Evolutionary conservation across 2,329 filamentous ascomycete genomes (phyloP).

Genomic region (Purpureocillium takamizusanense): DNA sequence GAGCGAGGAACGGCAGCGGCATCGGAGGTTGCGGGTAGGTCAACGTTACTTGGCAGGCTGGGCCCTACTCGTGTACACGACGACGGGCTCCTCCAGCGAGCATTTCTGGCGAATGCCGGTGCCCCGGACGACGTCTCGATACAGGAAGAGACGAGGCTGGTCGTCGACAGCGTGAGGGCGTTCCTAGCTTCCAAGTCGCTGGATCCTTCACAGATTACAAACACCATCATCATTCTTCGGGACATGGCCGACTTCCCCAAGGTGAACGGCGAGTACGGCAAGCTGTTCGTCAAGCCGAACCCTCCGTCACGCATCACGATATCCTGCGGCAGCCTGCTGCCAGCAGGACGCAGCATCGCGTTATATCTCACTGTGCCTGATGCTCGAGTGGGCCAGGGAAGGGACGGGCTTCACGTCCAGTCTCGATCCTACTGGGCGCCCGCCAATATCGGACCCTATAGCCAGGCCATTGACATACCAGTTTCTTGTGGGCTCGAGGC

Average conservation of each 20-base stretch:
- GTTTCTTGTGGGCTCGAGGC: slow-evolving; percentile 10
- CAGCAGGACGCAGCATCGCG: slow-evolving; percentile 47
- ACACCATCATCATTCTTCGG: slow-evolving; percentile 60
- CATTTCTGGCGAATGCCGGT: slow-evolving; percentile 21
- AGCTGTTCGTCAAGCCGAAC: slow-evolving; percentile 66
- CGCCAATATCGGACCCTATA: slow-evolving; percentile 95
- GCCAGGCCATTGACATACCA: slow-evolving; percentile 64
- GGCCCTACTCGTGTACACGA: slow-evolving; percentile 5
- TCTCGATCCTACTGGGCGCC: slow-evolving; percentile 95
- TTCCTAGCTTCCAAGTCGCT: slow-evolving; percentile 24
- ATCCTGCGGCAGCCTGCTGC: slow-evolving; percentile 61
- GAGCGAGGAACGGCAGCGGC: not conserved
- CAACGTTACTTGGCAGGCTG: slow-evolving; percentile 6
- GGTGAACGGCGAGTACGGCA: slow-evolving; percentile 68
- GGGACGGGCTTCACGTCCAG: slow-evolving; percentile 77
- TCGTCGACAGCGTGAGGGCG: slow-evolving; percentile 35
- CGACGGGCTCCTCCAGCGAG: slow-evolving; percentile 25
- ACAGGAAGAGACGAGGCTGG: slow-evolving; percentile 35
- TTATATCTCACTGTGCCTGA: slow-evolving; percentile 42
- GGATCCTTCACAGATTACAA: slow-evolving; percentile 34
- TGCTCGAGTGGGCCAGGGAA: slow-evolving; percentile 13
- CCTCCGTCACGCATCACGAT: slow-evolving; percentile 82
- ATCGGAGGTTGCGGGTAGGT: slow-evolving; percentile 1
- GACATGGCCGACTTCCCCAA: slow-evolving; percentile 70
- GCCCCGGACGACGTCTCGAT: slow-evolving; percentile 20